Conservation (phyloP, 1,284 basidiomycete genomes). For the Polyporus tsugae region DNA sequence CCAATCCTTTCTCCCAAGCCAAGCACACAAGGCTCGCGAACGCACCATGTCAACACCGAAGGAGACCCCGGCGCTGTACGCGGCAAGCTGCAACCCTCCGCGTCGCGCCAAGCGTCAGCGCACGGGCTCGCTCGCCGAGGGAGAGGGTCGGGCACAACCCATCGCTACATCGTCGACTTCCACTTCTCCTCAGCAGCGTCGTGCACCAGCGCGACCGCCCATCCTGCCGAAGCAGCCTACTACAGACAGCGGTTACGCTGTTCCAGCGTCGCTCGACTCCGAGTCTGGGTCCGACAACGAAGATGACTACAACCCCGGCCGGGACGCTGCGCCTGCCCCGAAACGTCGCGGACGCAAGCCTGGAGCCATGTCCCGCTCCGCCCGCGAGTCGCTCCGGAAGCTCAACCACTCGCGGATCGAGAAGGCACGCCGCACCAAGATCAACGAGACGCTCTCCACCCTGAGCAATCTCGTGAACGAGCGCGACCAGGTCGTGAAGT, state of each 20-base stretch:
- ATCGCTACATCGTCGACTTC: conserved; percentile 26
- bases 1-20: background rate
- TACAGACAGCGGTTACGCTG: conserved; percentile 35
- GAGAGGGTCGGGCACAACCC: conserved; percentile 16
- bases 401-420: conserved; percentile 87
- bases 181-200: conserved; percentile 20
- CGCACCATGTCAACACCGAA: conserved; percentile 33
- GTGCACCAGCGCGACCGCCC: conserved; percentile 31
- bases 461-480: conserved; percentile 68
- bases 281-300: conserved; percentile 36
- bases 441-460: conserved; percentile 79
- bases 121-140: conserved; percentile 24
- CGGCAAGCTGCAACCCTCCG: conserved; percentile 63
- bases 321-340: conserved; percentile 37
- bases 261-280: conserved; percentile 34
- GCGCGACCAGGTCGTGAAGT: conserved; percentile 40
- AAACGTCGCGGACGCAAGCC: conserved; percentile 76
- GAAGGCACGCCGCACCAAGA: conserved; percentile 83
- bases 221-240: conserved; percentile 39
- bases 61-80: conserved; percentile 44
- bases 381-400: conserved; percentile 79
- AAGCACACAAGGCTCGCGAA: conserved; percentile 3
- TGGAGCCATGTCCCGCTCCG: conserved; percentile 70
- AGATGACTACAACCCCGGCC: conserved; percentile 43
- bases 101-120: conserved; percentile 62